Conservation (phyloP, 2,329 filamentous ascomycete genomes). For the Chalara sp. region DNA sequence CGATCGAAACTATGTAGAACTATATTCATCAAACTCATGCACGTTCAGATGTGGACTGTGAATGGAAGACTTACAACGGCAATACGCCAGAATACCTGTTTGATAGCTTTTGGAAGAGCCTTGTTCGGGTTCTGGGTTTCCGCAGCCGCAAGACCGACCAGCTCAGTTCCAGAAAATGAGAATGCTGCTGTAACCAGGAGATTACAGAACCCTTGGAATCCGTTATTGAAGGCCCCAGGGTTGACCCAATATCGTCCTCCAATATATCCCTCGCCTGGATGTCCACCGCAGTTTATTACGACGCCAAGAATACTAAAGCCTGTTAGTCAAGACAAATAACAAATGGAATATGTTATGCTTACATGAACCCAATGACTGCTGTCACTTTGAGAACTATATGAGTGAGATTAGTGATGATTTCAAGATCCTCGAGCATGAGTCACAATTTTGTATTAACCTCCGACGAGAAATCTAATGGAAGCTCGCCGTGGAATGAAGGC, state of each 20-base stretch:
- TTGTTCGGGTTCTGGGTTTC: slow-evolving; percentile 76
- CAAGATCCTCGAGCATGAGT: too few relatives aligned
- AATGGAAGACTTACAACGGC: slow-evolving; percentile 47
- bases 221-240: slow-evolving; percentile 76
- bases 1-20: slow-evolving; percentile 82
- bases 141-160: slow-evolving; percentile 70
- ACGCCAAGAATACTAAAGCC: slow-evolving; percentile 69
- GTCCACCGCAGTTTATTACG: slow-evolving; percentile 78
- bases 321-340: slow-evolving; percentile 8
- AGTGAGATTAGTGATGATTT: too few relatives aligned
- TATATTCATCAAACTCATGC: slow-evolving; percentile 31
- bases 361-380: slow-evolving; percentile 87
- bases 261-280: slow-evolving; percentile 68
- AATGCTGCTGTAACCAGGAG: slow-evolving; percentile 74
- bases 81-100: slow-evolving; percentile 97
- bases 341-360: slow-evolving; percentile 27
- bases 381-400: slow-evolving; percentile 67
- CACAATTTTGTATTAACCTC: too few relatives aligned
- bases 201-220: slow-evolving; percentile 73
- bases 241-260: slow-evolving; percentile 71
- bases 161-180: slow-evolving; percentile 69
- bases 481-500: too few relatives aligned
- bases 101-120: slow-evolving; percentile 77
- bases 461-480: too few relatives aligned
- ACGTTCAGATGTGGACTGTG: too few relatives aligned